Evolutionary conservation across 2,329 filamentous ascomycete genomes (phyloP).

Genomic region (Fusarium sp.): DNA sequence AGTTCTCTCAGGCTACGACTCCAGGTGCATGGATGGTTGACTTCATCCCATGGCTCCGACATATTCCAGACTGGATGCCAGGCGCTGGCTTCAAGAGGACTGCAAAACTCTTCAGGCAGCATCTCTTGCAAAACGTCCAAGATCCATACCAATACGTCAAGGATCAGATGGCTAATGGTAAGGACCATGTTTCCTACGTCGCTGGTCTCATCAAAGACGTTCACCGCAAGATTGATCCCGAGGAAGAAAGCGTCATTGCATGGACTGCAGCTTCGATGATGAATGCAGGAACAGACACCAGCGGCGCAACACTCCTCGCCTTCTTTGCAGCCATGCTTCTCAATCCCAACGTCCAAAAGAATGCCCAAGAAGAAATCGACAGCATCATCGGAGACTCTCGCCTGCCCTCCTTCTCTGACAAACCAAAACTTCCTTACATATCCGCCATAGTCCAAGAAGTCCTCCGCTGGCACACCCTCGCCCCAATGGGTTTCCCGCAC

Average conservation of each 20-base stretch:
- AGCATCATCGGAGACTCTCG: conserved; percentile 54
- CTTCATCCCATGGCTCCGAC: neutral
- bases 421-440: conserved; percentile 56
- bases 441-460: conserved; percentile 46
- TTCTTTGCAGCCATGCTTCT: conserved; percentile 59
- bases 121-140: neutral
- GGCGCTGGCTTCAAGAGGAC: conserved; percentile 1
- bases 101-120: neutral
- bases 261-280: conserved; percentile 31
- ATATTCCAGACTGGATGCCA: conserved; percentile 8
- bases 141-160: conserved; percentile 1
- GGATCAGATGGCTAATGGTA: neutral
- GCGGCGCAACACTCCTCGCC: conserved; percentile 44
- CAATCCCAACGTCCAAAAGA: conserved; percentile 53
- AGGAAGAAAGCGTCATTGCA: conserved; percentile 11
- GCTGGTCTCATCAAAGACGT: conserved; percentile 1
- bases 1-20: conserved; percentile 10
- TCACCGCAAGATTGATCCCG: neutral
- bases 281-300: conserved; percentile 49
- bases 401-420: conserved; percentile 56
- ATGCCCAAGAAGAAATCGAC: conserved; percentile 55
- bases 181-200: conserved; percentile 8
- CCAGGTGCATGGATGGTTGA: conserved; percentile 16
- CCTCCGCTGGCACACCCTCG: conserved; percentile 46
- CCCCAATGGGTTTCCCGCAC: conserved; percentile 51